A percentile compares a stretch with the other conserved stretches of the same genome.
phyloP scores from a whole-genome alignment of 495 filamentous ascomycete species.

The Talaromyces nanjingensis region DNA sequence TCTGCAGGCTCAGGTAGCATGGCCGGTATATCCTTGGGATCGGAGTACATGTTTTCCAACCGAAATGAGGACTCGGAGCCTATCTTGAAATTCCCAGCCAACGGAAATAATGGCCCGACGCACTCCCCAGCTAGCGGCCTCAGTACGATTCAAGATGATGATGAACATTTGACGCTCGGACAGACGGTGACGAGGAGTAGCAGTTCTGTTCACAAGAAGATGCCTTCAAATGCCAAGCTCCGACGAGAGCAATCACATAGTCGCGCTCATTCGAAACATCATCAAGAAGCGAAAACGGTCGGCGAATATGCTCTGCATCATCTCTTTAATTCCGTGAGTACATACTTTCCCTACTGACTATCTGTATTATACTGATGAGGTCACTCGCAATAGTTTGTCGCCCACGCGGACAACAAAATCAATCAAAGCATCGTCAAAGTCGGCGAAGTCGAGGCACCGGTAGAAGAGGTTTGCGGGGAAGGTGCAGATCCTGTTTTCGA shows the following conservation, averaged over 20 bases:
- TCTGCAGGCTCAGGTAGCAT: conserved; percentile 39
- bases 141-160: conserved; percentile 37
- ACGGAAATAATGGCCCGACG: conserved; percentile 16
- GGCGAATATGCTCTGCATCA: conserved; percentile 97
- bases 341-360: background rate
- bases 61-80: conserved; percentile 30
- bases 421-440: conserved; percentile 70
- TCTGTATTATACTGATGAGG: conserved; percentile 11
- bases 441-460: conserved; percentile 66
- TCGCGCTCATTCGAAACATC: conserved; percentile 74
- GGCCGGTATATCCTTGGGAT: conserved; percentile 18
- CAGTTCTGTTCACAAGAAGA: conserved; percentile 26
- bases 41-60: conserved; percentile 13
- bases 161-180: conserved; percentile 18
- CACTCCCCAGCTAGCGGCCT: conserved; percentile 24
- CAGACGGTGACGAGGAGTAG: conserved; percentile 16
- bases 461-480: conserved; percentile 84
- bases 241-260: conserved; percentile 69
- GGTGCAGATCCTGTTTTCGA: conserved; percentile 89
- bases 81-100: conserved; percentile 19
- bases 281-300: conserved; percentile 76
- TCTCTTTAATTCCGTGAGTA: conserved; percentile 78
- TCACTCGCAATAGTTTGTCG: conserved; percentile 43
- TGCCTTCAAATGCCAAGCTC: conserved; percentile 50
- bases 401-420: conserved; percentile 89